A percentile compares a stretch with the other conserved stretches of the same genome.
Evolutionary conservation across 371 early-diverging fungal genomes (phyloP).

Genomic region (Zychaea mexicana): DNA sequence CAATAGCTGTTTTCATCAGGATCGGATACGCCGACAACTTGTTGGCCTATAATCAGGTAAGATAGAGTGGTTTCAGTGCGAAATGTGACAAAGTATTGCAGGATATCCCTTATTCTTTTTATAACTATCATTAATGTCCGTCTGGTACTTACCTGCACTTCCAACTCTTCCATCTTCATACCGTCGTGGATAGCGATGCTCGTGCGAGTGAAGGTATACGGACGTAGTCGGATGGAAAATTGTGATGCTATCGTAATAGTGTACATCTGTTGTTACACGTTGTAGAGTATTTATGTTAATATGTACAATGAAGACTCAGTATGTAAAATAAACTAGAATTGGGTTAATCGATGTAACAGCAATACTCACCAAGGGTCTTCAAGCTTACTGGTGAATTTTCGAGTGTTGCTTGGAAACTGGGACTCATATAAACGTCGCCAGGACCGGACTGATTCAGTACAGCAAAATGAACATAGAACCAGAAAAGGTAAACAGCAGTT

Average conservation of each 20-base stretch:
- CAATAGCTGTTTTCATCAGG: conserved; percentile 78
- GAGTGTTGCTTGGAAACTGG: conserved; percentile 83
- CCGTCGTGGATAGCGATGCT: conserved; percentile 80
- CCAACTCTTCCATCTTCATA: conserved; percentile 93
- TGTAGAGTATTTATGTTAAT: neutral
- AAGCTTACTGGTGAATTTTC: conserved; percentile 66
- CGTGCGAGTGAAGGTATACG: conserved; percentile 84
- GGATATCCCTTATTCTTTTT: neutral
- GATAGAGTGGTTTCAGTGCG: too few species aligned
- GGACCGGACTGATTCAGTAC: conserved; percentile 76
- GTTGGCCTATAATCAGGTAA: conserved; percentile 81
- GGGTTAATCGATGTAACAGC: neutral
- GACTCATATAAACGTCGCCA: conserved; percentile 89
- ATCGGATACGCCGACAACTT: conserved; percentile 77
- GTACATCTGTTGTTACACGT: conserved; percentile 53
- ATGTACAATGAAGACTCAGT: neutral
- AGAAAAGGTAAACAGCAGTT: conserved; percentile 61
- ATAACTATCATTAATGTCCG: too few species aligned
- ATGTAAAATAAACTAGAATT: too few species aligned
- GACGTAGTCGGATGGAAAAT: conserved; percentile 76
- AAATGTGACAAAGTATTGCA: too few species aligned
- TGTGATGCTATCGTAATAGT: conserved; percentile 81
- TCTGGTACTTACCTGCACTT: conserved; percentile 72
- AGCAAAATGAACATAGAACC: conserved; percentile 78
- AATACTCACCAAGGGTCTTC: conserved; percentile 25